phyloP scores from a whole-genome alignment of 495 filamentous ascomycete genomes.

The Poronia punctata region DNA sequence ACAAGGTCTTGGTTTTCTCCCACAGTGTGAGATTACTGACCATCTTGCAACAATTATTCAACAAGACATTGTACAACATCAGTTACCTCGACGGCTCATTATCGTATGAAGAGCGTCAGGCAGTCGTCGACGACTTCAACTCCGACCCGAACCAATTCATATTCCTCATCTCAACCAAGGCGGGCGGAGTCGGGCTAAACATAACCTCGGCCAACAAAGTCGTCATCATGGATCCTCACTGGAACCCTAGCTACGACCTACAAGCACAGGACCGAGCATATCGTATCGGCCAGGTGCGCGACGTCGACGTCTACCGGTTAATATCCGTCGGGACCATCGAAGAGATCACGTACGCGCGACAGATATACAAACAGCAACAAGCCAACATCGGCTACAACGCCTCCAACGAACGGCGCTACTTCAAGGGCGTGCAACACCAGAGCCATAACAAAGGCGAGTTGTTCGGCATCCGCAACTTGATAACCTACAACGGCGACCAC shows the following conservation, averaged over 20 bases:
- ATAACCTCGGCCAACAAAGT: slow-evolving; percentile 98
- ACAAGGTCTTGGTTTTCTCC: slow-evolving; percentile 91
- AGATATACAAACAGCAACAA: slow-evolving; percentile 99
- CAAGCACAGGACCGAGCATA: slow-evolving; percentile 97
- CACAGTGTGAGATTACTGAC: slow-evolving; percentile 79
- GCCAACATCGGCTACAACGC: slow-evolving; percentile 97
- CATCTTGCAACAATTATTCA: slow-evolving; percentile 82
- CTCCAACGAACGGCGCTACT: slow-evolving; percentile 86
- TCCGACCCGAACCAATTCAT: slow-evolving; percentile 82
- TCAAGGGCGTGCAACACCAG: slow-evolving; percentile 86
- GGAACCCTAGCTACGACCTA: slow-evolving; percentile 90
- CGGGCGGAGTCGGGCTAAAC: slow-evolving; percentile 82
- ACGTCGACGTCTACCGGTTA: slow-evolving; percentile 94
- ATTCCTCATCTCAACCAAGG: slow-evolving; percentile 90
- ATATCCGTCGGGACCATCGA: slow-evolving; percentile 93
- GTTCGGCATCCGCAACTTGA: slow-evolving; percentile 84
- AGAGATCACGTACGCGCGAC: slow-evolving; percentile 92
- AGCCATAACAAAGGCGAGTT: slow-evolving; percentile 80
- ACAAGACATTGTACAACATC: slow-evolving; percentile 83
- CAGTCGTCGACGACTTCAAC: slow-evolving; percentile 86
- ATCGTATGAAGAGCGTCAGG: slow-evolving; percentile 76
- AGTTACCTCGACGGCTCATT: slow-evolving; percentile 87
- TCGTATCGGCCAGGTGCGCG: slow-evolving; percentile 84
- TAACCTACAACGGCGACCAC: slow-evolving; percentile 72
- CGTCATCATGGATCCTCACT: slow-evolving; percentile 94